Base-by-base conservation (phyloP, 148 eudicot genomes). In the Cornus suecica region DNA sequence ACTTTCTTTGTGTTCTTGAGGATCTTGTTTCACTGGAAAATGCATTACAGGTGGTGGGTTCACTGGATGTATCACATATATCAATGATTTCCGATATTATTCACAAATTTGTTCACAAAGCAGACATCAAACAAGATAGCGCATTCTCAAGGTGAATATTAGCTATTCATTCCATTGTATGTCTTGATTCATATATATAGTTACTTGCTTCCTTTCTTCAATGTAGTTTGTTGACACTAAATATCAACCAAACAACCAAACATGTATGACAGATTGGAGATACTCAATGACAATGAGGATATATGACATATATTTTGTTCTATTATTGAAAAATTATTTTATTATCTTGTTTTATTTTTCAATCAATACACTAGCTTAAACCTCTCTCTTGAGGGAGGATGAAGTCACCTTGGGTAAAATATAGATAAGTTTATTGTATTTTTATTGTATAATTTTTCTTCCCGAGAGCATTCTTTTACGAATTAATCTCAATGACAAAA, bases 1-100 rank as follows among this genome's bases (percentile, higher is more conserved):
- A 15, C n/a, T 80, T 18, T 22, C 11, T 80, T 65, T 73, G 22
- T 48, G 18, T 28, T 26, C 18, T n/a, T 68, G 11, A 81, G 83
- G 80, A 81, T 72, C 54, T 76, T 71, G 66, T 8, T 66, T 68
- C 76, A 26, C 29, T 81, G 54, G 83, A 81, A 72, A 77, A 66
- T 60, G 83, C 56, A 41, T 65, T 81, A 2, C 52, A 62, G 28
- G 28, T 30, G 41, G 62, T 61, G 66, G 58, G 10, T 27, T 24
- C 66, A 22, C 26, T 31, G n/a, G 74, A 70, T 65, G 7, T 60
- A 10, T 68, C 42, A 42, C 27, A 68, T 37, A 37, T n/a, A 34
- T 11, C 76, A 16, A 54, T 71, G 22, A 74, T 82, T 41, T 66
- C 68, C 56, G 41, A 41, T n/a, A 27, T 42, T 3, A 73, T 82